Evolutionary conservation across 2,329 filamentous ascomycete species (phyloP), one percentile per base, ranked within the genome.

Genomic region (Botrytis paeoniae): DNA sequence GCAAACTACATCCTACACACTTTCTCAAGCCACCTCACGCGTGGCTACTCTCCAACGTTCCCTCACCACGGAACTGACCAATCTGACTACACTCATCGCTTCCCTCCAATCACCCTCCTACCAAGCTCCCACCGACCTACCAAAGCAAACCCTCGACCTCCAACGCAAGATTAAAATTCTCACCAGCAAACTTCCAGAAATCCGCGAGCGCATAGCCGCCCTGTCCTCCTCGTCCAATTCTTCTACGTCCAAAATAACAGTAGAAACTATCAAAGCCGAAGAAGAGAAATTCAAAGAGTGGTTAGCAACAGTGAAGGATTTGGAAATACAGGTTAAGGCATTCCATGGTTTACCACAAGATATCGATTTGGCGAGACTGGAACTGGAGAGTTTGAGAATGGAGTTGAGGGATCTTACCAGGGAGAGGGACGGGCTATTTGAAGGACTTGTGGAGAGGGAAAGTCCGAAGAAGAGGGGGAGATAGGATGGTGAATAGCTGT

Each of bases 301-400:
- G 59, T 83, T 91, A 51, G 83, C 86, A 7, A 82, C 82, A 41
- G 90, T 92, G 72, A 87, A 86, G 75, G 84, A 84, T 14, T 82
- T 95, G 61, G 90, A 93, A 73, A 81, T 82, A 1, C 87, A 91
- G 75, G 84, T 95, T 29, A 85, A 85, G 54, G 86, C 85, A 35
- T 97, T 94, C 77, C 88, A 90, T 70, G 90, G 91, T 10, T 81
- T 97, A 74, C 92, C 94, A 1, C 90, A 89, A 9, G 90, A 97
- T 78, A 82, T 88, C 14, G 87, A 90, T 65, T 86, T 88, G 64
- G 94, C 94, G 51, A 87, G 91, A 77, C 83, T 85, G n/a, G 90
- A 93, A 80, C 85, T 97, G 41, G 91, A 92, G 76, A 84, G 85
- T 43, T 82, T 94, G 61, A 88, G 92, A 74, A 83, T 84, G 2